Base-by-base conservation (phyloP, 805 yeast species). In the Kodamaea hsintzibuensis region DNA sequence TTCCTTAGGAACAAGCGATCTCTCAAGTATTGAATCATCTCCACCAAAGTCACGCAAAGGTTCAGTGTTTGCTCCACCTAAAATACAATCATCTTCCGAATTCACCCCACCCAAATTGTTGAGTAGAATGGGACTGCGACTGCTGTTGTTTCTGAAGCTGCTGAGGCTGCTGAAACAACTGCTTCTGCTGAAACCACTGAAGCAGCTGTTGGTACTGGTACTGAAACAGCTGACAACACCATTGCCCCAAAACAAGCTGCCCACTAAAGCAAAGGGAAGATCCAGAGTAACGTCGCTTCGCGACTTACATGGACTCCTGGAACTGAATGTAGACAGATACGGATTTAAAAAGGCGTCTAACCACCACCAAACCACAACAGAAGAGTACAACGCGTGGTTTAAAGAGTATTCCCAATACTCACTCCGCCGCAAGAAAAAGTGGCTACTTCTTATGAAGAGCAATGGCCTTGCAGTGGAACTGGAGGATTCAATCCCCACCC, bases 331-430 rank as follows among this genome's bases (percentile, higher is more conserved):
- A 53, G 98, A 93, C 66, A 71, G 93, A 48, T 93, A 93, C 66
- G 99, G 99, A 1, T 93, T 93, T 74, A 85, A 83, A 59, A 92
- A 90, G 65, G 78, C 78, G 16, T 81, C 82, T 16, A 70, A 73
- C 43, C 82, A 76, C 60, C 68, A 67, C 56, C 58, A 49, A 33
- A 74, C 88, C 19, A 60, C 87, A 8, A 76, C 72, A 49, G 70
- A 72, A 18, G 82, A 82, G 43, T 91, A 89, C 65, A 83, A 91
- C 66, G 66, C 62, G 7, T 93, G 98, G 98, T 88, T 90, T 83
- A 55, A 57, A 1, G 79, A 75, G 8, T 92, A 93, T 69, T 76
- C 86, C 10, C 80, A 76, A 27, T 88, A 88, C 66, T 72, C 85
- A 54, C 68, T 76, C 5, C 76, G 87, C 43, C 77, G 97, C 18